Evolutionary conservation across 129 eudicot genomes (phyloP).

Genomic region (Flaveria linearis): DNA sequence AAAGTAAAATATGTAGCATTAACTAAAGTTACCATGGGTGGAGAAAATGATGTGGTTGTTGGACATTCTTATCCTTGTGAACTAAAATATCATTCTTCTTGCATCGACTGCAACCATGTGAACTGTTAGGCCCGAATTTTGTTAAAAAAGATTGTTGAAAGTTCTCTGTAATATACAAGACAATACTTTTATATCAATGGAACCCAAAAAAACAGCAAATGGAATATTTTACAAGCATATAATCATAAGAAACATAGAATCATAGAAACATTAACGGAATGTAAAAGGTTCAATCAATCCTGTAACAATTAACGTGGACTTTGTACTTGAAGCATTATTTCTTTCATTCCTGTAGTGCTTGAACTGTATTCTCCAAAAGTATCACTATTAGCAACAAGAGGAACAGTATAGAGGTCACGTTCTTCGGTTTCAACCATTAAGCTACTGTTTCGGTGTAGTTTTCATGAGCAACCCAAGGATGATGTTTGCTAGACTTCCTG

Average conservation of each 20-base stretch:
- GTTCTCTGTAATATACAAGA: too few relatives aligned
- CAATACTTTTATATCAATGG: neutral
- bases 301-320: neutral
- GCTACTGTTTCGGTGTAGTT: neutral
- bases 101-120: too few relatives aligned
- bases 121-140: too few relatives aligned
- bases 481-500: neutral
- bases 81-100: too few relatives aligned
- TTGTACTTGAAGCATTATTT: conserved; percentile 2
- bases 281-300: neutral
- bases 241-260: too few relatives aligned
- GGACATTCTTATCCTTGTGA: neutral
- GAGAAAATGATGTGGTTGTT: neutral
- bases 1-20: conserved; percentile 25
- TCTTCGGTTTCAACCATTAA: conserved; percentile 3
- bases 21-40: conserved; percentile 12
- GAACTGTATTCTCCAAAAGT: conserved; percentile 7
- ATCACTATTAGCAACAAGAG: conserved; percentile 1
- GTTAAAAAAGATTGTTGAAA: too few relatives aligned
- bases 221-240: neutral
- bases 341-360: conserved; percentile 2
- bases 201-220: neutral
- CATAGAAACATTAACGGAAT: neutral
- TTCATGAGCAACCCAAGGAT: conserved; percentile 5
- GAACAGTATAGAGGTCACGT: neutral